phyloP scores from a whole-genome alignment of 1,284 basidiomycete species.

The Thecaphora thlaspeos region DNA sequence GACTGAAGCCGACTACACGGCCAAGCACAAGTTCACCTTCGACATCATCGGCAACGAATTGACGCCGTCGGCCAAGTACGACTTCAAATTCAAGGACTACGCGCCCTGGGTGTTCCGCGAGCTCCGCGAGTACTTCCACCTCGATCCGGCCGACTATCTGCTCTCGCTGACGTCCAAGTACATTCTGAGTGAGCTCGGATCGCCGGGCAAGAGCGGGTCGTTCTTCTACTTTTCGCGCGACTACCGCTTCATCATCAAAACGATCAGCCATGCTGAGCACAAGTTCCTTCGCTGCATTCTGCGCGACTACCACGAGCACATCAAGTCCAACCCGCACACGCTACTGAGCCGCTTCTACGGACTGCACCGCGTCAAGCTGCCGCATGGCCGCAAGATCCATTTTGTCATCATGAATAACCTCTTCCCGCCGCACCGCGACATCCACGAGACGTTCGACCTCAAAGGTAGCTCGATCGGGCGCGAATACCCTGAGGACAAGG shows the following conservation, averaged over 20 bases:
- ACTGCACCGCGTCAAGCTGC: slow-evolving; percentile 92
- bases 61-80: slow-evolving; percentile 91
- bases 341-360: slow-evolving; percentile 92
- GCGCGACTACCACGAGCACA: slow-evolving; percentile 80
- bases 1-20: slow-evolving; percentile 81
- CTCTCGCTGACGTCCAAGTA: slow-evolving; percentile 94
- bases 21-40: slow-evolving; percentile 92
- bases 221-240: slow-evolving; percentile 99
- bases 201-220: slow-evolving; percentile 94
- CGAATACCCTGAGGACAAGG: slow-evolving; percentile 82
- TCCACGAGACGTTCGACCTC: slow-evolving; percentile 96
- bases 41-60: slow-evolving; percentile 97
- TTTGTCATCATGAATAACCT: slow-evolving; percentile 99
- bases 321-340: slow-evolving; percentile 89
- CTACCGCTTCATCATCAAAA: slow-evolving; percentile 99
- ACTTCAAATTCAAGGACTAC: slow-evolving; percentile 99
- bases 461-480: slow-evolving; percentile 91
- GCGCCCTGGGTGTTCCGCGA: slow-evolving; percentile 97
- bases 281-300: slow-evolving; percentile 86
- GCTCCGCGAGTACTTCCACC: slow-evolving; percentile 86
- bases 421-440: slow-evolving; percentile 93
- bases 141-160: slow-evolving; percentile 96
- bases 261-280: slow-evolving; percentile 90
- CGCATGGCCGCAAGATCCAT: slow-evolving; percentile 89
- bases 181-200: slow-evolving; percentile 96